Evolutionary conservation across 2,329 filamentous ascomycete species (phyloP).

Genomic region (Curvularia eragrostidis): DNA sequence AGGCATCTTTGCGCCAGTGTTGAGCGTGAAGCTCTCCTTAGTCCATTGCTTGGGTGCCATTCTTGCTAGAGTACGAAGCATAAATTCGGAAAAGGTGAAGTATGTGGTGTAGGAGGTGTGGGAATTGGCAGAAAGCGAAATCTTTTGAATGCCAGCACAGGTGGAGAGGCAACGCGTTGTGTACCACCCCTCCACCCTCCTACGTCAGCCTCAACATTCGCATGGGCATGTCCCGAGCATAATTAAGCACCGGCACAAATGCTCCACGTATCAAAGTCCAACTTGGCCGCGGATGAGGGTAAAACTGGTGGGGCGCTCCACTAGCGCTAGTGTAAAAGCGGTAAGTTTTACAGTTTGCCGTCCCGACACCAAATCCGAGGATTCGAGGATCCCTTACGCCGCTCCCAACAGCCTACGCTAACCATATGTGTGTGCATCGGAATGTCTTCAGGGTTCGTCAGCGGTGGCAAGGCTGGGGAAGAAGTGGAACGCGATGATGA

Average conservation of each 20-base stretch:
- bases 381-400: slow-evolving; percentile 2
- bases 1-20: slow-evolving; percentile 75
- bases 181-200: slow-evolving; percentile 17
- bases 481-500: slow-evolving; percentile 57
- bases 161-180: slow-evolving; percentile 18
- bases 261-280: slow-evolving; percentile 15
- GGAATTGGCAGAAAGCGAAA: slow-evolving; percentile 5
- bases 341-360: slow-evolving; percentile 19
- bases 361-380: slow-evolving; percentile 4
- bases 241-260: slow-evolving; percentile 17
- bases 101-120: slow-evolving; percentile 12
- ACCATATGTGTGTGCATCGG: slow-evolving; percentile 15
- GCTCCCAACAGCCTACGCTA: slow-evolving; percentile 19
- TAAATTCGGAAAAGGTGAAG: slow-evolving; percentile 17
- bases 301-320: slow-evolving; percentile 10
- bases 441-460: slow-evolving; percentile 61
- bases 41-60: slow-evolving; percentile 47
- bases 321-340: slow-evolving; percentile 14
- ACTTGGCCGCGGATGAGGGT: slow-evolving; percentile 17
- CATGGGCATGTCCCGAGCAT: slow-evolving; percentile 5
- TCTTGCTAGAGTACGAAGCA: slow-evolving; percentile 38
- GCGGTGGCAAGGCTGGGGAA: slow-evolving; percentile 57
- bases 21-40: slow-evolving; percentile 46
- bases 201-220: slow-evolving; percentile 18
- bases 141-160: slow-evolving; percentile 13